These are phyloP conservation scores for Mucor circinelloides DNA, from an alignment of 371 early-diverging fungal genomes.

Conservation along the genomic window DNA sequence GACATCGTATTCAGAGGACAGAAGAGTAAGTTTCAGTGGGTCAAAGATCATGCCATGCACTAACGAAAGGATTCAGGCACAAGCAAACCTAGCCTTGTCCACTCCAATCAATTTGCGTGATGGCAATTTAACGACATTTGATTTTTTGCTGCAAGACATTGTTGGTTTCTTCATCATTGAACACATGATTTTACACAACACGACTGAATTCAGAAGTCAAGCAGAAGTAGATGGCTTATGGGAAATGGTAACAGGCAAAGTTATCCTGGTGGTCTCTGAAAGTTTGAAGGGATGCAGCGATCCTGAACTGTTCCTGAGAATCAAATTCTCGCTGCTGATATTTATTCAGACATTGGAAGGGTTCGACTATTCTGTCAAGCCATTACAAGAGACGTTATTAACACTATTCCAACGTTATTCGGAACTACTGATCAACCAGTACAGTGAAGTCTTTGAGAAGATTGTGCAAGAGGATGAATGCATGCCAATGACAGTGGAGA, in stretches of 20 bases:
- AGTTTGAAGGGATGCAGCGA: conserved; percentile 78
- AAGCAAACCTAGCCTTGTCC: conserved; percentile 72
- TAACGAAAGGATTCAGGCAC: conserved; percentile 48
- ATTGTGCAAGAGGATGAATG: conserved; percentile 85
- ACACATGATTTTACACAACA: conserved; percentile 85
- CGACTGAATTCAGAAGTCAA: conserved; percentile 89
- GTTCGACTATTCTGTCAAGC: conserved; percentile 55
- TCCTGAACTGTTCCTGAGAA: conserved; percentile 74
- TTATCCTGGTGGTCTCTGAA: conserved; percentile 78
- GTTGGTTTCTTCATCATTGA: conserved; percentile 97
- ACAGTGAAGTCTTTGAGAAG: conserved; percentile 73
- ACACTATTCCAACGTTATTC: conserved; percentile 83
- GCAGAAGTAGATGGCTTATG: conserved; percentile 87
- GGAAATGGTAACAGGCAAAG: conserved; percentile 82
- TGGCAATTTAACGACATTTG: conserved; percentile 70
- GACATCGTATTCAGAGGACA: conserved; percentile 88
- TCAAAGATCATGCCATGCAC: neutral
- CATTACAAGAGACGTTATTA: conserved; percentile 58
- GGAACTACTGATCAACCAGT: conserved; percentile 74
- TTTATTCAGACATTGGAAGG: conserved; percentile 91
- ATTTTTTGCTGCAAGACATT: conserved; percentile 81
- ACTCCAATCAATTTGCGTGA: conserved; percentile 65
- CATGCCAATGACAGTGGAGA: conserved; percentile 78
- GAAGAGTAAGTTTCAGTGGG: conserved; percentile 56
- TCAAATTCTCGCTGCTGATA: conserved; percentile 75